phyloP scores from a whole-genome alignment of 75 land plant genomes.

The Selaginella moellendorffii region DNA sequence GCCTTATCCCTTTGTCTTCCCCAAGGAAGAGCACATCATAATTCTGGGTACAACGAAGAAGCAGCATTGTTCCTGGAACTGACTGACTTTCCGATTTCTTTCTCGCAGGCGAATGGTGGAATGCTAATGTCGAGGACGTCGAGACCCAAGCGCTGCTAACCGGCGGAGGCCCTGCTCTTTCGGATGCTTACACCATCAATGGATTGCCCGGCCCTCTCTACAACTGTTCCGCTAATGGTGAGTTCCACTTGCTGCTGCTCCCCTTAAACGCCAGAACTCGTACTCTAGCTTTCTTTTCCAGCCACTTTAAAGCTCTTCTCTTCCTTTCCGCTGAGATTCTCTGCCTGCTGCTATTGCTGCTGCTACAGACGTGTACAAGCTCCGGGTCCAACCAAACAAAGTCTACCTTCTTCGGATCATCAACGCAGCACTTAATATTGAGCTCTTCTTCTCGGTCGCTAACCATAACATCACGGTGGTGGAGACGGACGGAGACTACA shows the following conservation, averaged over 20 bases:
- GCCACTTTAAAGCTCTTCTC: no score
- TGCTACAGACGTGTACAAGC: neutral
- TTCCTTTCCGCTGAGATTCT: no score
- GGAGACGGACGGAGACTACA: conserved; percentile 41
- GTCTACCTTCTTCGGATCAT: neutral
- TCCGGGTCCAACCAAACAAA: neutral
- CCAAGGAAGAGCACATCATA: conserved; percentile 36
- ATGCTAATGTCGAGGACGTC: conserved; percentile 35
- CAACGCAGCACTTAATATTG: conserved; percentile 5
- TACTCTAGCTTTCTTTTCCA: no score
- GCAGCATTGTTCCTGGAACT: no score
- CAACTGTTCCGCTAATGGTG: conserved; percentile 41
- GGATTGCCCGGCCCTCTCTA: conserved; percentile 52
- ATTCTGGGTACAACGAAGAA: conserved; percentile 40
- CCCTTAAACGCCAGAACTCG: neutral
- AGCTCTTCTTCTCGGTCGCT: conserved; percentile 24
- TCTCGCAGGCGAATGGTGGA: conserved; percentile 60
- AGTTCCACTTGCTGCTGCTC: neutral
- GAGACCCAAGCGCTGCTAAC: conserved; percentile 17
- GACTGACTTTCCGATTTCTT: neutral
- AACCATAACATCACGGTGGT: conserved; percentile 41
- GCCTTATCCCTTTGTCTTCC: conserved; percentile 27
- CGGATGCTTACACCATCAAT: conserved; percentile 40
- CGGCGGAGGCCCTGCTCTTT: conserved; percentile 24
- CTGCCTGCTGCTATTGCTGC: neutral